Base-by-base conservation (phyloP, 2,329 filamentous ascomycete species). In the Boeremia exigua region DNA sequence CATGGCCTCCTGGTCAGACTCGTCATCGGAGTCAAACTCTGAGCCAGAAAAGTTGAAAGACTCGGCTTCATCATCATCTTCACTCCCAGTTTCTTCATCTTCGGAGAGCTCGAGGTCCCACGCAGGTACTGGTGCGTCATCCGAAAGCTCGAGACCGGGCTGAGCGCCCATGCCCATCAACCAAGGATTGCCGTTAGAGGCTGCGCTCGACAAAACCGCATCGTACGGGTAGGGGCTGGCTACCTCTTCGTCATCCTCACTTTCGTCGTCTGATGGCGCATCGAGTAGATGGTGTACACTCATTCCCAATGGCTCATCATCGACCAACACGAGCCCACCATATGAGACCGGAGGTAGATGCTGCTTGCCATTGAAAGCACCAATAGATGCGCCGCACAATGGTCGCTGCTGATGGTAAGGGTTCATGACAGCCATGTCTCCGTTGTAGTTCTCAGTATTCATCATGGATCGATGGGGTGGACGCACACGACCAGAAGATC, bases 201-300 rank as follows among this genome's bases (percentile, higher is more conserved):
- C 67, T 9, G 78, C 80, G 43, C 79, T 78, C 3, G 82, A 83
- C 6, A 82, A 74, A 15, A 70, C 59, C 14, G 66, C 58, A 14
- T 75, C 65, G 33, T 67, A 68, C 28, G 65, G 63, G 38, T 62
- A 59, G 7, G 65, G 63, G 45, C 65, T 63, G 14, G 53, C 55
- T 38, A 74, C 71, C 14, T 75, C 73, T 9, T 77, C 78, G 12
- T 73, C 74, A 27, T 70, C 71, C 4, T 80, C 77, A 4, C 75
- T 77, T 33, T 84, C 82, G 38, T 84, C 82, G 39, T 79, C 75
- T 54, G 83, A 84, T 10, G 84, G 79, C 11, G 79, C 77, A 66
- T 97, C 94, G 2, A 98, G 85, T 87, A 98, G 94, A 74, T 98
- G 94, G 69, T 98, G 94, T 0, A 98, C 94, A 19, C 92, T 97